Percentiles rank a stretch among this genome's conserved stretches.
phyloP scores from a whole-genome alignment of 352 stramenopile species.

The Globisporangium solare region DNA sequence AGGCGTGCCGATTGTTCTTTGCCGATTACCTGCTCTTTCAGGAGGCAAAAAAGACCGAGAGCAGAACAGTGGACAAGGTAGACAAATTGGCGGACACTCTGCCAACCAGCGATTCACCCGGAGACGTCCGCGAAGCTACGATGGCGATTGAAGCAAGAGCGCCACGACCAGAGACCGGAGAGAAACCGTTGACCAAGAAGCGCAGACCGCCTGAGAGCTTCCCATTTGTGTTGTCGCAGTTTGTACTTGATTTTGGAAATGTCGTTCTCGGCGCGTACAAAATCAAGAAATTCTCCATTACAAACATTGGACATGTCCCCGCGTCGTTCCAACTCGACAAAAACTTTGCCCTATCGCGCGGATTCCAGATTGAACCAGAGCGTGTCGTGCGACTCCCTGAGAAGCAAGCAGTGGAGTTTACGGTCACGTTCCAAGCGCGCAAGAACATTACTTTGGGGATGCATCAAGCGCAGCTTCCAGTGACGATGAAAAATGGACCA shows the following conservation, averaged over 20 bases:
- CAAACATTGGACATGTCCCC: conserved; percentile 85
- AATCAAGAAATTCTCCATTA: conserved; percentile 90
- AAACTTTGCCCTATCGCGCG: conserved; percentile 75
- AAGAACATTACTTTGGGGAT: conserved; percentile 83
- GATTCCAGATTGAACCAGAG: conserved; percentile 92
- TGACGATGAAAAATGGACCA: conserved; percentile 90
- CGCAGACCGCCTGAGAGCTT: conserved; percentile 25
- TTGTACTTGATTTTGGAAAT: conserved; percentile 93
- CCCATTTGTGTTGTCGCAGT: conserved; percentile 85
- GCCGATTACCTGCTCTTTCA: conserved; percentile 70
- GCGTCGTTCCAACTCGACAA: conserved; percentile 92
- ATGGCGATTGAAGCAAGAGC: neutral
- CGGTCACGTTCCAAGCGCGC: conserved; percentile 87
- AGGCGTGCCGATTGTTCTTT: conserved; percentile 86
- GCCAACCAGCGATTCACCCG: conserved; percentile 1
- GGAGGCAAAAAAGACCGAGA: conserved; percentile 29
- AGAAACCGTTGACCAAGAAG: conserved; percentile 23
- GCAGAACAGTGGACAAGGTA: neutral
- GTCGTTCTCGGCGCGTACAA: conserved; percentile 90
- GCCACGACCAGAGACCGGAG: conserved; percentile 1
- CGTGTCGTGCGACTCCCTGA: conserved; percentile 91
- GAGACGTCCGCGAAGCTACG: conserved; percentile 4
- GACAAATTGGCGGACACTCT: neutral
- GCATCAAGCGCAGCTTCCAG: conserved; percentile 76
- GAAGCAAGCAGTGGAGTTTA: conserved; percentile 85